Base-by-base conservation (phyloP, 2,329 filamentous ascomycete genomes). In the Penicillium sp. region DNA sequence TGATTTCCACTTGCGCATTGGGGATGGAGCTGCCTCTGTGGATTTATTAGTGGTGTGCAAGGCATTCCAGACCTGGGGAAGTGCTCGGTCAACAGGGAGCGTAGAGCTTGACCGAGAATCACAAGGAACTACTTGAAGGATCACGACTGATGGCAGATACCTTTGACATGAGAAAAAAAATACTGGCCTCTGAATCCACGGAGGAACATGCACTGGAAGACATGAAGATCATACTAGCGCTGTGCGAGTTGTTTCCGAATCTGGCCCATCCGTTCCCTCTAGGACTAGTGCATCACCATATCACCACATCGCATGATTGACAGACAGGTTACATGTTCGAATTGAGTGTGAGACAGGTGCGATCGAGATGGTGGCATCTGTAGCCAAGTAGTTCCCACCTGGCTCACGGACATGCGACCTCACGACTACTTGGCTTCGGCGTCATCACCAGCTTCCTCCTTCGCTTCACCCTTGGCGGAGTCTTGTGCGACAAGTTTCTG, bases 401-500 rank as follows among this genome's bases (percentile, higher is more conserved):
- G 51, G 13, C 24, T 22, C 28, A 12, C 30, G 19, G 26, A 19
- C 28, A 12, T 26, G 24, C 45, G 49, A n/a, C 22, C 45, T 30
- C 45, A 42, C 35, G 22, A 51, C 38, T 59, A 55, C 60, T 62
- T 59, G 9, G 40, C 33, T 24, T 63, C 49, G 2, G 49, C 35
- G 33, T 63, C 44, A 22, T 44, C 50, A 26, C 59, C 58, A 3
- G 56, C 61, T 24, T 64, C 60, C 37, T 64, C 62, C 38, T 66
- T 53, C 1, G 38, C n/a, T 6, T 58, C 49, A 44, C 64, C 45
- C 53, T 64, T 54, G 28, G 17, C 33, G 68, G 76, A 40, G 80
- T 24, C 71, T 56, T 79, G 78, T 59, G 84, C 82, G 30, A 93
- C 87, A 45, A 97, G 78, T 73, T 87, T 86, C 82, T 89, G 88